Evolutionary conservation across 2,329 filamentous ascomycete genomes (phyloP), one percentile per base, ranked within the genome.

Genomic region (Penicillium sp.): DNA sequence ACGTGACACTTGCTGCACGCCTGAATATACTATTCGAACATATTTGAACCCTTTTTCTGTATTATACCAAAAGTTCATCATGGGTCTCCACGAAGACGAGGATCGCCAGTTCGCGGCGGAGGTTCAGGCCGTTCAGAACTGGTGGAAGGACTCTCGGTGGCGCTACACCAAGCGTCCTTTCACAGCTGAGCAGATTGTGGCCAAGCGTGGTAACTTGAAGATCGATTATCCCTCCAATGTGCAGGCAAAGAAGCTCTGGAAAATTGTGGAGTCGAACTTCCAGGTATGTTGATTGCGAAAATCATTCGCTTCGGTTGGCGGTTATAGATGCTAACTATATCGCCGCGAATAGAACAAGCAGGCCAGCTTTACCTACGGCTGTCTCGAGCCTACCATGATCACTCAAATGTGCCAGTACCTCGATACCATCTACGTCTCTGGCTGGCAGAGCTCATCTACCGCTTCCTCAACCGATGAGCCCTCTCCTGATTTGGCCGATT

Each of bases 361-460:
- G 69, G 90, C 90, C 44, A 95, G 90, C 76, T 96, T 88, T 79
- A 99, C 94, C 54, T 99, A 97, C 72, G 94, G 94, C 69, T 97
- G 94, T 78, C 82, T 99, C 61, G 94, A 99, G 72, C 94, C 94
- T 10, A 96, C 96, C 53, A 97, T 97, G 90, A 84, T 99, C 72
- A 97, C 94, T 27, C 94, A 99, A 76, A 99, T 99, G 94, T 93
- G 93, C 67, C 96, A 97, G 78, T 97, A 95, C 75, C 83, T 99
- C 59, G 94, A 99, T 72, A 99, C 94, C 32, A 90, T 99, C 72
- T 99, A 99, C 74, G 94, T 99, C 59, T 97, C 94, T 51, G 94
- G 94, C 61, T 99, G 94, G 94, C 94, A 99, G 78, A 96, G 90
- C 61, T 97, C 93, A 1, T 97, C 92, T 23, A 99, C 94, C 7